Evolutionary conservation across 139 green algal species (phyloP).

Genomic region (Haematococcus lacustris): DNA sequence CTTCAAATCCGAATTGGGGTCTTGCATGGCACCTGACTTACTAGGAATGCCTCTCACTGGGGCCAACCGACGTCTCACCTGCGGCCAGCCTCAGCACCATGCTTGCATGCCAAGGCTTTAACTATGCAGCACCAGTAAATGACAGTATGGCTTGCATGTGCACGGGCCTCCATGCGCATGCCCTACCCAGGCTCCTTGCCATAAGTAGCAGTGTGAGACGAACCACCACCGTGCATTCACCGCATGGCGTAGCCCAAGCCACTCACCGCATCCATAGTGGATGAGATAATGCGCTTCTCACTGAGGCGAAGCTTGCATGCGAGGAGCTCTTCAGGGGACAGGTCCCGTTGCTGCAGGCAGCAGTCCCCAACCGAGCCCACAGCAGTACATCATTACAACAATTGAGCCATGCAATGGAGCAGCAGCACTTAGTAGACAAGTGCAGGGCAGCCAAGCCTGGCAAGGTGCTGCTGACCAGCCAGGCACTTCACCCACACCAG

Average conservation of each 20-base stretch:
- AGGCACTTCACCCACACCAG: no score
- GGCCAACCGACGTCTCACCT: conserved; percentile 69
- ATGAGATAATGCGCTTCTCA: conserved; percentile 44
- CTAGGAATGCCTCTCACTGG: conserved; percentile 94
- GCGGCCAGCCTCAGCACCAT: not conserved
- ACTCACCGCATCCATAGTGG: conserved; percentile 35
- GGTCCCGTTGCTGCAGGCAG: conserved; percentile 12
- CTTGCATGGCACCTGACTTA: conserved; percentile 75
- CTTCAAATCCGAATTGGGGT: conserved; percentile 85
- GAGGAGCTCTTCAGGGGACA: conserved; percentile 32
- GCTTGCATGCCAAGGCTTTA: not conserved
- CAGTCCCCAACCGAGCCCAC: no score
- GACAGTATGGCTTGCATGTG: no score
- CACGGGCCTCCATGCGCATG: not conserved
- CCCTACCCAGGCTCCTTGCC: no score
- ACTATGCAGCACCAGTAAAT: no score
- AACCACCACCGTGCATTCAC: not conserved
- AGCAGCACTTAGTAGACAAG: no score
- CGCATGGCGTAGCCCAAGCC: not conserved
- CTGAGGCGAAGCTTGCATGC: conserved; percentile 51
- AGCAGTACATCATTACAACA: no score
- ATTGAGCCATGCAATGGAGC: no score
- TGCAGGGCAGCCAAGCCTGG: no score
- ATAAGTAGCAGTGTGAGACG: not conserved
- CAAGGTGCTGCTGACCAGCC: no score